Evolutionary conservation across 2,329 filamentous ascomycete genomes (phyloP).

Genomic region (Pyricularia pennisetigena): DNA sequence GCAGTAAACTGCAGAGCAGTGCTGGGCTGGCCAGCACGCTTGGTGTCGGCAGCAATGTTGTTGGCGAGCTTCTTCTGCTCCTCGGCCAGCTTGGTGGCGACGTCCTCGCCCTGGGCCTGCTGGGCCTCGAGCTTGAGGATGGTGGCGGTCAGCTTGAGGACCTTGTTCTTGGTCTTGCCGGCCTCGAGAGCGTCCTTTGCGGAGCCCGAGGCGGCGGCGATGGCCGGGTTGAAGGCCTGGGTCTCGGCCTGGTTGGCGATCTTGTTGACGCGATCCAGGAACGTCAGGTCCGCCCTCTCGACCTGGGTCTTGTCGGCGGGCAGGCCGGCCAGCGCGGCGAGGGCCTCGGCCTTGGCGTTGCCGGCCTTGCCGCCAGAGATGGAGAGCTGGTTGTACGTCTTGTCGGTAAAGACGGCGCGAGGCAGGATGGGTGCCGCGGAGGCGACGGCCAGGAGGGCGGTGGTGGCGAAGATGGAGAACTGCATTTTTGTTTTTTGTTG

Average conservation of each 20-base stretch:
- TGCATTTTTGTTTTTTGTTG: slow-evolving; percentile 12
- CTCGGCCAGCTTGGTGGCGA: slow-evolving; percentile 24
- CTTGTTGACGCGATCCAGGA: slow-evolving; percentile 30
- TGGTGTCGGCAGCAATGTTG: slow-evolving; percentile 30
- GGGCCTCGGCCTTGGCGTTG: slow-evolving; percentile 21
- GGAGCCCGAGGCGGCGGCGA: slow-evolving; percentile 26
- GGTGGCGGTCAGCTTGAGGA: slow-evolving; percentile 35
- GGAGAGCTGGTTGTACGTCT: slow-evolving; percentile 25
- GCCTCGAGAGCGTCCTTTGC: slow-evolving; percentile 29
- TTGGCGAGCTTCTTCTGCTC: slow-evolving; percentile 34
- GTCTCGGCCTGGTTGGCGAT: slow-evolving; percentile 35
- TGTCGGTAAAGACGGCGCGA: slow-evolving; percentile 17
- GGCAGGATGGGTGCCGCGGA: slow-evolving; percentile 14
- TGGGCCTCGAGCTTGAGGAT: slow-evolving; percentile 33
- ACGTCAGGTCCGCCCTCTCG: slow-evolving; percentile 26
- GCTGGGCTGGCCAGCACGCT: slow-evolving; percentile 26
- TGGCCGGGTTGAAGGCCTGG: slow-evolving; percentile 34
- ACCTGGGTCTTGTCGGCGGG: slow-evolving; percentile 26
- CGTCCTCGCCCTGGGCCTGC: slow-evolving; percentile 29
- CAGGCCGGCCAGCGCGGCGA: slow-evolving; percentile 18
- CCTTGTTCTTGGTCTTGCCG: slow-evolving; percentile 40
- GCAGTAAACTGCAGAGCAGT: slow-evolving; percentile 23
- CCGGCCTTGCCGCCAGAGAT: slow-evolving; percentile 25
- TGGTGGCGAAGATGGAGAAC: slow-evolving; percentile 15
- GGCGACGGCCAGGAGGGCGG: slow-evolving; percentile 11